Evolutionary conservation across 805 yeast species (phyloP).

Genomic region (Phaffomyces thermotolerans): DNA sequence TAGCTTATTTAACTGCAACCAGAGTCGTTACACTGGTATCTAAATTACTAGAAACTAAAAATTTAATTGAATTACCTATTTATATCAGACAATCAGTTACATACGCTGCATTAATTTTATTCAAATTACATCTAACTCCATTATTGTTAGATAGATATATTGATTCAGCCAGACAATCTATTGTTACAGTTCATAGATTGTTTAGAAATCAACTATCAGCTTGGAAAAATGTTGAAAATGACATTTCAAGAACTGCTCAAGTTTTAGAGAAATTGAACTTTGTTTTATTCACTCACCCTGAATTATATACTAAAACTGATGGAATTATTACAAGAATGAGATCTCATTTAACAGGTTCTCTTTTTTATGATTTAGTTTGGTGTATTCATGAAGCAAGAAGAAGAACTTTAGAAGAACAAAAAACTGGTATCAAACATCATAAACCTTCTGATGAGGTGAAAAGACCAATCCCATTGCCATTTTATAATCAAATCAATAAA

Average conservation of each 20-base stretch:
- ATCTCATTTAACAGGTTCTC: slow-evolving; percentile 83
- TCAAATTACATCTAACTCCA: slow-evolving; percentile 76
- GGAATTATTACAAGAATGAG: slow-evolving; percentile 83
- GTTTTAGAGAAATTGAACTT: slow-evolving; percentile 83
- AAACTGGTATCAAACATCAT: slow-evolving; percentile 23
- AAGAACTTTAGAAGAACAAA: slow-evolving; percentile 41
- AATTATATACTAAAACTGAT: slow-evolving; percentile 62
- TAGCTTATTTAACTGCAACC: slow-evolving; percentile 76
- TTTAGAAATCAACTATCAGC: slow-evolving; percentile 84
- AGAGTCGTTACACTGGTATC: slow-evolving; percentile 74
- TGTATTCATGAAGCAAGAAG: slow-evolving; percentile 91
- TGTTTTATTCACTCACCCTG: slow-evolving; percentile 82
- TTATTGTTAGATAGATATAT: slow-evolving; percentile 57
- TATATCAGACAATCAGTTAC: slow-evolving; percentile 83
- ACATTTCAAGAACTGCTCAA: slow-evolving; percentile 85
- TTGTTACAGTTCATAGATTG: slow-evolving; percentile 85
- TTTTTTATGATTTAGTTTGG: slow-evolving; percentile 89
- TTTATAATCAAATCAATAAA: slow-evolving; percentile 82
- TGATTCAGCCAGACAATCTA: slow-evolving; percentile 86
- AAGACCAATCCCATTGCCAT: slow-evolving; percentile 59
- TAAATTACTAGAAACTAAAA: slow-evolving; percentile 56
- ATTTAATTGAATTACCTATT: slow-evolving; percentile 78
- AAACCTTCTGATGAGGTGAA: slow-evolving; percentile 26
- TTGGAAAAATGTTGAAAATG: slow-evolving; percentile 83
- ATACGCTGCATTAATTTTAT: slow-evolving; percentile 68